Base-by-base conservation (phyloP, 2,329 filamentous ascomycete species). In the Beauveria asiatica region DNA sequence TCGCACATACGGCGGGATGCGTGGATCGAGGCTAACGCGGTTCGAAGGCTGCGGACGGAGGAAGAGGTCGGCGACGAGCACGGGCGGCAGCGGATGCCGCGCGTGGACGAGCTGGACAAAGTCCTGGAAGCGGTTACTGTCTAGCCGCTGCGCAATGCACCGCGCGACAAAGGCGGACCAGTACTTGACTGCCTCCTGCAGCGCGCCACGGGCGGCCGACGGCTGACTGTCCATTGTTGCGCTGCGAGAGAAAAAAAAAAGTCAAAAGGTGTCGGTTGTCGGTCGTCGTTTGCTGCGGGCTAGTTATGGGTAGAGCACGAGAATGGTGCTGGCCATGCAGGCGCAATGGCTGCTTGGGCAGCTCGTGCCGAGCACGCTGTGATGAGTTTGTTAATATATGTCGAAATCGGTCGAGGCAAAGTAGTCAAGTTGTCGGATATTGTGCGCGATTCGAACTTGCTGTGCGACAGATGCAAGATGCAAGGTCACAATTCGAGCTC, bases 1-100 rank as follows among this genome's bases (percentile, higher is more conserved):
- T 64, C 85, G 77, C 10, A 87, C 69, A 67, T 86, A 88, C n/a
- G 75, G 77, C 0, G 80, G 78, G 9, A 86, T 76, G 63, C 83
- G 79, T 9, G 83, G 81, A 64, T 88, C 84, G 66, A 85, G 78
- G 60, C 73, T 78, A 67, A 80, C 73, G 64, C 71, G 67, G 65
- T 79, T 79, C 54, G 70, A 69, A 21, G 75, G 72, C 48, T 77
- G 76, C 3, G 85, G 84, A 25, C 78, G 78, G 45, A 88, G 74
- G 65, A 85, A 80, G 57, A 87, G 70, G 64, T 85, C 79, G 72
- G 83, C 82, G 63, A 87, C 72, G 61, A 76, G 70, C 11, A 72
- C 64, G 8, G 82, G 74, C 3, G 80, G 74, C 10, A 87, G 71
- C 1, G 81, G 82, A 63, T 83, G 72, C 64, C 80, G 77, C 3